Percentiles rank a stretch among this genome's conserved stretches.
These are phyloP conservation scores for Cyclanthera cordifolia DNA, from an alignment of 306 rosid species.

Conservation along the genomic window DNA sequence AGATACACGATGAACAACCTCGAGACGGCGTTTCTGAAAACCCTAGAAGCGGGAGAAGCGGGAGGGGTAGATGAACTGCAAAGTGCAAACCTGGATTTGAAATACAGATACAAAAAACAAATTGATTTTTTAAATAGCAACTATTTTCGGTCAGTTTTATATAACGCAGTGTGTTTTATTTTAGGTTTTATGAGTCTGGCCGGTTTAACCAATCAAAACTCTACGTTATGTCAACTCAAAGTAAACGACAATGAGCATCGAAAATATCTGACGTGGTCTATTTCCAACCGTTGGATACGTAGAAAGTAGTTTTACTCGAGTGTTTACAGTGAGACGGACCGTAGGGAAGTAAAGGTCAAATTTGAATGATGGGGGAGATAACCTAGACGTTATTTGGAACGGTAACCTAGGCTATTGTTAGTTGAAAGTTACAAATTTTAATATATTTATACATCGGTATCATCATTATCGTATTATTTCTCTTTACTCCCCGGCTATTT, in stretches of 20 bases:
- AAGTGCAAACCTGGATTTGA: slow-evolving; percentile 2
- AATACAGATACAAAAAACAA: slow-evolving; percentile 1
- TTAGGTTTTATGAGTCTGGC: background rate
- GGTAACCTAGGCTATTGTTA: background rate
- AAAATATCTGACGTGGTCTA: background rate
- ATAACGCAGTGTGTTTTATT: background rate
- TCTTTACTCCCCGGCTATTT: background rate
- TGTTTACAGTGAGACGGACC: background rate
- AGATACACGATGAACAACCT: background rate
- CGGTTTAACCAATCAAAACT: background rate
- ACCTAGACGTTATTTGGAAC: slow-evolving; percentile 11
- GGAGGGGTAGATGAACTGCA: background rate
- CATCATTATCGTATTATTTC: background rate
- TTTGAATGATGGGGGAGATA: slow-evolving; percentile 6
- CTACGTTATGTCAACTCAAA: background rate
- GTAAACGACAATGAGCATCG: background rate
- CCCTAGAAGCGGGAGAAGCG: background rate
- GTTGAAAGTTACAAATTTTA: background rate
- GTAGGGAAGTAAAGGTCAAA: background rate
- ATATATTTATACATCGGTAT: background rate
- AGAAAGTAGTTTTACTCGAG: background rate
- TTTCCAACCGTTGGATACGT: background rate
- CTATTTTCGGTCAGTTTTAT: background rate
- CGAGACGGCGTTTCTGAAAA: slow-evolving; percentile 12
- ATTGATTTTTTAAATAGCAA: background rate